These are phyloP conservation scores for Ophiostoma himal-ulmi DNA, from an alignment of 2,329 filamentous ascomycete genomes.

Conservation along the genomic window DNA sequence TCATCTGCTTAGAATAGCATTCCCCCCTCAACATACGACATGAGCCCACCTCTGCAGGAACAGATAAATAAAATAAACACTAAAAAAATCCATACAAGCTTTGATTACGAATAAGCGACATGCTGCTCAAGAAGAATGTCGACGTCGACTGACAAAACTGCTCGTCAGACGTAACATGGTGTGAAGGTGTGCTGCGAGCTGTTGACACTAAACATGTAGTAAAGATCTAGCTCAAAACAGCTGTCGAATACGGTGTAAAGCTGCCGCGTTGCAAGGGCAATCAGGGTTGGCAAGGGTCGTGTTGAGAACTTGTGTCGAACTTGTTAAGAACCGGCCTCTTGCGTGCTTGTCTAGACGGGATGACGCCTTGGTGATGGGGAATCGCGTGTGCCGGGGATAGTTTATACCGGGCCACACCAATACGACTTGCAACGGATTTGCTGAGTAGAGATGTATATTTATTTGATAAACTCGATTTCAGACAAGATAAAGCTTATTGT, in stretches of 20 bases:
- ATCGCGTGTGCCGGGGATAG: slow-evolving; percentile 16
- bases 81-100: not conserved
- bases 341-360: slow-evolving; percentile 10
- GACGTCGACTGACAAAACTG: not conserved
- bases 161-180: not conserved
- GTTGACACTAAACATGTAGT: not conserved
- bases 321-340: not conserved
- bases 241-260: not conserved
- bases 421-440: not conserved
- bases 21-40: not conserved
- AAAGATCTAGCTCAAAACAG: not conserved
- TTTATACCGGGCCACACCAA: not conserved
- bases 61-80: not conserved
- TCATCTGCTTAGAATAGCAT: not conserved
- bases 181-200: not conserved
- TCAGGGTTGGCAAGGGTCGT: not conserved
- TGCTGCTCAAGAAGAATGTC: not conserved
- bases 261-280: not conserved
- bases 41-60: slow-evolving; percentile 1
- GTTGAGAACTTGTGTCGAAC: not conserved
- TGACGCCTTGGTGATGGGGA: slow-evolving; percentile 20
- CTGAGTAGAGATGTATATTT: not conserved
- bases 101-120: not conserved
- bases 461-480: not conserved
- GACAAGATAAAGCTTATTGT: not conserved